Evolutionary conservation across 208 protist genomes (phyloP).

Genomic region (Wallacemonas rigidus): DNA sequence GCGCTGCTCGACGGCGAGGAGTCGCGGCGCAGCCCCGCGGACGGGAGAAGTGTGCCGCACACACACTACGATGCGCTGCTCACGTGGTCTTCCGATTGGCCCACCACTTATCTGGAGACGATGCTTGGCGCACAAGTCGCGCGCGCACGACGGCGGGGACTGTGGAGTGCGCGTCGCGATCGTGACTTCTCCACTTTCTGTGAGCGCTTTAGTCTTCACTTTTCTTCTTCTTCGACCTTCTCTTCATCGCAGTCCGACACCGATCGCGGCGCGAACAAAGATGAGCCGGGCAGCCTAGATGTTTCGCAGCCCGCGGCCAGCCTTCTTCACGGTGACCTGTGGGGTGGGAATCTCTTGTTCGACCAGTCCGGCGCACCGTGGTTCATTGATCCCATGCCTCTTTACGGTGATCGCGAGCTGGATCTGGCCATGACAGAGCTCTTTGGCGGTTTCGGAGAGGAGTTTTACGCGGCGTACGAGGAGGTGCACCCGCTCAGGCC

Average conservation of each 20-base stretch:
- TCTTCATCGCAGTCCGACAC: too few relatives aligned
- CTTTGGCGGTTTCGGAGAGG: conserved; percentile 34
- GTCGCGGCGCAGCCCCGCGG: too few relatives aligned
- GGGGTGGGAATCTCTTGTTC: conserved; percentile 29
- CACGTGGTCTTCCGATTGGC: conserved; percentile 28
- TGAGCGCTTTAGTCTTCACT: conserved; percentile 24
- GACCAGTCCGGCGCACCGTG: conserved; percentile 18
- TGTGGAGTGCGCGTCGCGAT: conserved; percentile 20
- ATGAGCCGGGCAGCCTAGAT: neutral
- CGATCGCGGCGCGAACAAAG: too few relatives aligned
- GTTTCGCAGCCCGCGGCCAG: neutral
- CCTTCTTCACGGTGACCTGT: conserved; percentile 33
- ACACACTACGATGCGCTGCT: neutral
- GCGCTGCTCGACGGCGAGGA: neutral
- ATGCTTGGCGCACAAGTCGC: conserved; percentile 20
- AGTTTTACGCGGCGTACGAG: conserved; percentile 37
- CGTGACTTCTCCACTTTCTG: conserved; percentile 18
- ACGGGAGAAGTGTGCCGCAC: too few relatives aligned
- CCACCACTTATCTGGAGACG: conserved; percentile 20
- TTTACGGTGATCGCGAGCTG: conserved; percentile 37
- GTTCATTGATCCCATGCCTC: conserved; percentile 31
- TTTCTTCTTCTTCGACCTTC: neutral
- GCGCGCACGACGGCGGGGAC: conserved; percentile 17
- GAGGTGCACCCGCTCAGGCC: conserved; percentile 20
- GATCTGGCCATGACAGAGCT: conserved; percentile 38